Evolutionary conservation across 768 basidiomycete genomes (phyloP), one percentile per base, ranked within the genome.

Genomic region (Ramaria sp.): DNA sequence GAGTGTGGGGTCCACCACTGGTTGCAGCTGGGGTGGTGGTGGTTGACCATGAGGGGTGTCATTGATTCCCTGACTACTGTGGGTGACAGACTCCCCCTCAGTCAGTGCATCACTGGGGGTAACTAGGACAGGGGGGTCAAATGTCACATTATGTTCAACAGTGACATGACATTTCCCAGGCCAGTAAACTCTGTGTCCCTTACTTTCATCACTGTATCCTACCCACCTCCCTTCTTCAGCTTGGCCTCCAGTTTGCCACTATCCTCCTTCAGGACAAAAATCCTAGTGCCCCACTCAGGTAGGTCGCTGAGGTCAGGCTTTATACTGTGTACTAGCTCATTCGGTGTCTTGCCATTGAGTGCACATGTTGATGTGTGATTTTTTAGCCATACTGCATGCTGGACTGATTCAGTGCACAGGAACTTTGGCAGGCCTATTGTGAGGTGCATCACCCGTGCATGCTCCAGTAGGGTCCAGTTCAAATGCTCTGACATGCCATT

Each of bases 231-330:
- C n/a, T n/a, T n/a, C n/a, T n/a, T n/a, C n/a, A n/a, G n/a, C n/a
- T n/a, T n/a, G n/a, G n/a, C n/a, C n/a, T n/a, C n/a, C n/a, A n/a
- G n/a, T n/a, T n/a, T n/a, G n/a, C n/a, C n/a, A n/a, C n/a, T n/a
- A n/a, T n/a, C n/a, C n/a, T n/a, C n/a, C n/a, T n/a, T n/a, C n/a
- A n/a, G n/a, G n/a, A n/a, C n/a, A n/a, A n/a, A 16, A 39, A 39
- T 16, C 15, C 28, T 39, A 18, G 18, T 39, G 38, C 18, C 12
- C 38, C 13, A 39, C 18, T 39, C 30, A 1, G 41, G 59, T 0
- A 68, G 34, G n/a, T 56, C 36, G 0, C 53, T 47, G 5, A 70
- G 37, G 28, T 69, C 47, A 5, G 69, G 69, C 51, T 67, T 67
- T 37, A 37, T n/a, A n/a, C n/a, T n/a, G n/a, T n/a, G n/a, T n/a